Evolutionary conservation across 2,329 filamentous ascomycete species (phyloP).

Genomic region (Clonostachys byssicola): DNA sequence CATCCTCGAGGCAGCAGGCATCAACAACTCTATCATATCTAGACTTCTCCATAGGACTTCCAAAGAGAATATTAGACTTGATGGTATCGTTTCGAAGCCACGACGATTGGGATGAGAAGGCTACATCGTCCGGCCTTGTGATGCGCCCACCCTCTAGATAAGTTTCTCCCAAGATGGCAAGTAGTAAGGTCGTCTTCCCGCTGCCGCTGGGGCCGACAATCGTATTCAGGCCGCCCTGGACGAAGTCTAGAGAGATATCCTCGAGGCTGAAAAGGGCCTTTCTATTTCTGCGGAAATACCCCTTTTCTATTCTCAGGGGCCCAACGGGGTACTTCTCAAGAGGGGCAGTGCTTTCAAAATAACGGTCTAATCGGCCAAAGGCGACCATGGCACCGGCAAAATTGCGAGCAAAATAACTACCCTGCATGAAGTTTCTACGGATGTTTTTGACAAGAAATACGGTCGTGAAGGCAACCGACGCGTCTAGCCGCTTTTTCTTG

Average conservation of each 20-base stretch:
- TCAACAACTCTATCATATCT: slow-evolving; percentile 52
- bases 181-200: slow-evolving; percentile 52
- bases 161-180: slow-evolving; percentile 51
- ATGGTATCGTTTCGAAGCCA: slow-evolving; percentile 56
- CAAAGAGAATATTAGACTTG: slow-evolving; percentile 50
- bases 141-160: slow-evolving; percentile 41
- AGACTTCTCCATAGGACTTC: slow-evolving; percentile 41
- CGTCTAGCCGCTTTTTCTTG: slow-evolving; percentile 40
- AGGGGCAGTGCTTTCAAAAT: slow-evolving; percentile 46
- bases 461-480: slow-evolving; percentile 54
- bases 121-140: slow-evolving; percentile 45
- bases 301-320: slow-evolving; percentile 37
- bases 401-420: slow-evolving; percentile 33
- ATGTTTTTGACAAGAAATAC: slow-evolving; percentile 48
- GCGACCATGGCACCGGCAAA: slow-evolving; percentile 32
- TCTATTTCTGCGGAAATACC: slow-evolving; percentile 43
- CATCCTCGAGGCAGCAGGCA: slow-evolving; percentile 47
- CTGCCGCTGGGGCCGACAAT: slow-evolving; percentile 50
- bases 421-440: slow-evolving; percentile 45
- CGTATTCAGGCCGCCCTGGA: slow-evolving; percentile 49
- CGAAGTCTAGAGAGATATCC: slow-evolving; percentile 45
- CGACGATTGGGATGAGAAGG: slow-evolving; percentile 52
- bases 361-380: slow-evolving; percentile 47
- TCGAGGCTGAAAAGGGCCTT: slow-evolving; percentile 44
- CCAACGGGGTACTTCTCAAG: slow-evolving; percentile 43